Percentiles rank a stretch among this genome's conserved stretches.
These are phyloP conservation scores for Coemansia reversa DNA, from an alignment of 192 early-diverging fungal genomes.

Conservation along the genomic window DNA sequence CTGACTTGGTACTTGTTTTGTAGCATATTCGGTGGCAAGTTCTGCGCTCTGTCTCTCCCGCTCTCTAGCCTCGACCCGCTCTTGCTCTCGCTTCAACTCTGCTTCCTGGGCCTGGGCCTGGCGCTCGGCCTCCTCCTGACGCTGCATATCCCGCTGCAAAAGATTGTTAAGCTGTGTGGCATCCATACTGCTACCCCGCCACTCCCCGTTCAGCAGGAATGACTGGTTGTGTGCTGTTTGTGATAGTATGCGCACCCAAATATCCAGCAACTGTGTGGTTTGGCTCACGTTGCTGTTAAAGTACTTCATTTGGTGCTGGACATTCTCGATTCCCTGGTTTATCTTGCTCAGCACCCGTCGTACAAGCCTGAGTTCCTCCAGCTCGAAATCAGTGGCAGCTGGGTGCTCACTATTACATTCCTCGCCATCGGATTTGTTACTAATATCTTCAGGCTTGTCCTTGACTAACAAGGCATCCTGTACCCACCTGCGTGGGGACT, in stretches of 20 bases:
- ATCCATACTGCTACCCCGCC: constrained; percentile 54
- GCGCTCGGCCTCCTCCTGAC: constrained; percentile 36
- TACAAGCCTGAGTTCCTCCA: constrained; percentile 47
- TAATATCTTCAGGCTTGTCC: background rate
- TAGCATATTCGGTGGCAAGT: constrained; percentile 5
- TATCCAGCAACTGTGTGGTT: constrained; percentile 57
- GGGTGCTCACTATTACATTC: background rate
- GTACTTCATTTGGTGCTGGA: constrained; percentile 51
- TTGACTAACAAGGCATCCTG: background rate
- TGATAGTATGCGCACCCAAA: constrained; percentile 57
- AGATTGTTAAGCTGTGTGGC: constrained; percentile 27
- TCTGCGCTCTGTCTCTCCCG: constrained; percentile 33
- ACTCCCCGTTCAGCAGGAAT: constrained; percentile 52
- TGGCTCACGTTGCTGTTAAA: constrained; percentile 58
- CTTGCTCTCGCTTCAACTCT: constrained; percentile 14
- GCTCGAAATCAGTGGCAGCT: constrained; percentile 15
- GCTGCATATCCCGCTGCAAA: constrained; percentile 25
- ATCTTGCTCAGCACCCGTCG: constrained; percentile 46
- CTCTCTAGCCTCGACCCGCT: constrained; percentile 34
- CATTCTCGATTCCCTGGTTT: constrained; percentile 50
- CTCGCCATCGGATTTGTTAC: too few species aligned
- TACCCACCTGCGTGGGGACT: background rate
- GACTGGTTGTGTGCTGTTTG: constrained; percentile 57
- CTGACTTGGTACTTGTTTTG: constrained; percentile 5
- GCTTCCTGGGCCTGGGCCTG: constrained; percentile 16